Base-by-base conservation (phyloP, 2,329 filamentous ascomycete genomes). In the Ophioceras dolichostomum region DNA sequence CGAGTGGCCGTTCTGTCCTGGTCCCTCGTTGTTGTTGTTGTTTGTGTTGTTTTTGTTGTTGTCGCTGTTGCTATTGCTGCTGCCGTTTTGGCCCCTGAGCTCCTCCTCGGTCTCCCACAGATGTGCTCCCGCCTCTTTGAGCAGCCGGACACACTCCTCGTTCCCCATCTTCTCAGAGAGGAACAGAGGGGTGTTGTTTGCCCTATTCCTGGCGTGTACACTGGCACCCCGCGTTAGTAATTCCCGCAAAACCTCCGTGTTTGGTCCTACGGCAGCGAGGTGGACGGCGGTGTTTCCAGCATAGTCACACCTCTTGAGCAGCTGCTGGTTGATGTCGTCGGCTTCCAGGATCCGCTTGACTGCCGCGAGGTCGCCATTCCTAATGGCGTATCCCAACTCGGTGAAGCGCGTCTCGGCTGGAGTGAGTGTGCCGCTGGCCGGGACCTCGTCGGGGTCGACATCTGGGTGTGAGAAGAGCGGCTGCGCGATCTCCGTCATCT, bases 351-450 rank as follows among this genome's bases (percentile, higher is more conserved):
- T 70, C 41, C 82, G 73, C 46, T 65, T 64, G 16, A 86, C 79
- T 16, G 73, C 68, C 32, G 65, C 61, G 34, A 83, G 55, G 52
- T 89, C 76, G 19, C 80, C 81, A 41, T 77, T 74, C 42, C 76
- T 73, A 48, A 93, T 83, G 29, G 83, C 83, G 54, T 91, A 91
- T 13, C 83, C 84, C 9, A 93, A 70, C 1, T 79, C 76, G 2
- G 83, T 79, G 49, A 93, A 77, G 37, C 76, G 79, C 30, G 79
- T 74, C 43, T 76, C 70, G 42, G 57, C 53, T 3, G 59, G 47
- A 1, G 65, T 65, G 24, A 74, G 58, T 34, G 58, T 62, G 20
- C 57, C 57, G 14, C 57, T 58, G 36, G 56, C 53, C 39, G 65
- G 64, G 32, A 67, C 51, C 26, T 58, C 67, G 31, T 68, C 73